Percentiles rank a stretch among this genome's conserved stretches.
These are phyloP conservation scores for Cicer yamashitae DNA, from an alignment of 306 rosid species.

Conservation along the genomic window DNA sequence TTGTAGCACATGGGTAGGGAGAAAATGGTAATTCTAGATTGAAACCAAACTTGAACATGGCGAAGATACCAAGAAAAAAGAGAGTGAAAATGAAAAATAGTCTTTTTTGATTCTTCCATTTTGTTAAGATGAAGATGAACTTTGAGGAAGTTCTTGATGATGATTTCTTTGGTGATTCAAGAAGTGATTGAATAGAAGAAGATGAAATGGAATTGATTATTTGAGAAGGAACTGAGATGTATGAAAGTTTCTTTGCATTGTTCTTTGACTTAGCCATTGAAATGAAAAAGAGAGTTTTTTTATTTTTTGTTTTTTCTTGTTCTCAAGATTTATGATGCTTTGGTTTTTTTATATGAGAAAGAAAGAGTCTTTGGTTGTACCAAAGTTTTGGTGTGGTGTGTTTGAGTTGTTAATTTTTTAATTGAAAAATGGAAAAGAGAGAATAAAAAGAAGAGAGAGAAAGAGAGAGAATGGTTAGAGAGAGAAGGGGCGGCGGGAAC, in stretches of 20 bases:
- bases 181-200: conserved; percentile 72
- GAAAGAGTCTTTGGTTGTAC: not conserved
- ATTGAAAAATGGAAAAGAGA: not conserved
- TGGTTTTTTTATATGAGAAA: conserved; percentile 28
- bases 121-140: conserved; percentile 42
- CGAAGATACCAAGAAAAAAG: conserved; percentile 57
- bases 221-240: conserved; percentile 95
- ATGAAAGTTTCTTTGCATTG: conserved; percentile 67
- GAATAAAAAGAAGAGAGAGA: conserved; percentile 34
- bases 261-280: conserved; percentile 69
- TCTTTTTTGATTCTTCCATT: conserved; percentile 51
- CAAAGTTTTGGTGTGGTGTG: conserved; percentile 20
- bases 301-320: not conserved
- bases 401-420: not conserved
- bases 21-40: conserved; percentile 50
- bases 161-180: conserved; percentile 73
- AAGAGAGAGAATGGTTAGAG: not conserved
- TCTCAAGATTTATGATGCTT: not conserved
- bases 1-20: conserved; percentile 61
- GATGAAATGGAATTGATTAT: conserved; percentile 81
- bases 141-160: conserved; percentile 51
- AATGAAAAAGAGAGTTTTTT: not conserved
- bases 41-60: conserved; percentile 59
- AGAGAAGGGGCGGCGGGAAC: conserved; percentile 66
- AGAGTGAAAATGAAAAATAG: conserved; percentile 58